Evolutionary conservation across 2,329 filamentous ascomycete species (phyloP), one percentile per base, ranked within the genome.

Genomic region (Neonectria sp.): DNA sequence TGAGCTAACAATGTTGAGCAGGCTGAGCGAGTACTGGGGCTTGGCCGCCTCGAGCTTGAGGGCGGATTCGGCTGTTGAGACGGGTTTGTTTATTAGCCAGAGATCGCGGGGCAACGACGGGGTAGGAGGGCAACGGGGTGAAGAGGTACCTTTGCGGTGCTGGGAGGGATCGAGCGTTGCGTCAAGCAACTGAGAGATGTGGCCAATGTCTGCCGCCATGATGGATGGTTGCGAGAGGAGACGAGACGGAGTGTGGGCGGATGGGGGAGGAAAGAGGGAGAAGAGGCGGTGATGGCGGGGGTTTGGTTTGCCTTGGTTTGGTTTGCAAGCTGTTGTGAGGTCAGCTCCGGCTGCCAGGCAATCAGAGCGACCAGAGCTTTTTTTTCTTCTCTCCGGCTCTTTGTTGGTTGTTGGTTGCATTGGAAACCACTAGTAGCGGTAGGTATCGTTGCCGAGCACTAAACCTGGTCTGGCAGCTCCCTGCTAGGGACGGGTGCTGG

Each of bases 1-100:
- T 73, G 92, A 90, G 71, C 93, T 94, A 76, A 97, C 94, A 78
- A 98, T 97, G 76, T 95, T 95, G 59, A 99, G 92, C 61, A 99
- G 90, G 62, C 88, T 87, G 58, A 98, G 87, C 17, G 95, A 97
- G 85, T 97, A 99, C 77, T 93, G 92, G 9, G 94, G 92, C 80
- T 95, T 95, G 78, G 86, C 86, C 81, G 97, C 92, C 83, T 96
- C 92, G 69, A 89, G 85, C 77, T 93, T 91, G 75, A 98, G 90
- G 65, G 92, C 90, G 75, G 86, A 86, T 85, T 98, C 95, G 80
- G 95, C 95, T 98, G 81, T 75, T 73, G 68, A 57, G 68, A 73
- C 58, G 46, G 52, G 69, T 78, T 77, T 78, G 76, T 79, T 79
- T 76, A 75, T 82, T 77, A 82, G 79, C 73, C 71, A 70, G 72